Evolutionary conservation across 176 grass and related monocot genomes (phyloP), one percentile per base, ranked within the genome.

Genomic region (Phragmites australis): DNA sequence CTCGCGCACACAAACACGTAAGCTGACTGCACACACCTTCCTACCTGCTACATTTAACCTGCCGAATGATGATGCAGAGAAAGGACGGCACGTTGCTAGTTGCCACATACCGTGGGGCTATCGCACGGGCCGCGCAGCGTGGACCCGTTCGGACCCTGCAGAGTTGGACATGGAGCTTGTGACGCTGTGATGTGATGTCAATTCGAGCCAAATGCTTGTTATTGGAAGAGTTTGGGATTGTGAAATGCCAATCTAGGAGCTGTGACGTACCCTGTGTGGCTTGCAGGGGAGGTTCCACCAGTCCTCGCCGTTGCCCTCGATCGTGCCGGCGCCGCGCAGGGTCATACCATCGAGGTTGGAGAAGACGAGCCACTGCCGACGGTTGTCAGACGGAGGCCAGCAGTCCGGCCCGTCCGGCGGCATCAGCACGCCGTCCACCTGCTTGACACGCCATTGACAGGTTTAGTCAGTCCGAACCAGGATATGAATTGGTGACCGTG

Each of bases 281-380:
- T 97, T 97, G 82, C 94, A 93, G 0, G 94, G 91, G 70, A 97
- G 91, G 8, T 83, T 78, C 94, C 94, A 93, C 94, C 94, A 91
- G 5, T 86, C 85, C 80, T 93, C 89, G 18, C 91, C 94, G 47
- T 91, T 97, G 65, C 94, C 91, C 72, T 97, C 89, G 78, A 97
- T 64, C 53, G 89, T 93, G 71, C 91, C 94, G 32, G 74, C 13
- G 91, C 89, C 2, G 74, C 67, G n/a, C 39, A 97, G 83, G 26
- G 82, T 97, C 87, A 93, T 84, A 41, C 71, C 81, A 47, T 92
- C 65, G 45, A 66, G 61, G 68, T 59, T 90, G 58, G 93, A 91
- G 85, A 93, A 97, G 10, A 91, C 82, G 0, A 93, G 21, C 91
- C 94, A 93, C 23, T 97, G 87, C 59, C 62, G 71, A 58, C 65